Conservation (phyloP, 2,329 filamentous ascomycete species). For the Calonectria honghensis region DNA sequence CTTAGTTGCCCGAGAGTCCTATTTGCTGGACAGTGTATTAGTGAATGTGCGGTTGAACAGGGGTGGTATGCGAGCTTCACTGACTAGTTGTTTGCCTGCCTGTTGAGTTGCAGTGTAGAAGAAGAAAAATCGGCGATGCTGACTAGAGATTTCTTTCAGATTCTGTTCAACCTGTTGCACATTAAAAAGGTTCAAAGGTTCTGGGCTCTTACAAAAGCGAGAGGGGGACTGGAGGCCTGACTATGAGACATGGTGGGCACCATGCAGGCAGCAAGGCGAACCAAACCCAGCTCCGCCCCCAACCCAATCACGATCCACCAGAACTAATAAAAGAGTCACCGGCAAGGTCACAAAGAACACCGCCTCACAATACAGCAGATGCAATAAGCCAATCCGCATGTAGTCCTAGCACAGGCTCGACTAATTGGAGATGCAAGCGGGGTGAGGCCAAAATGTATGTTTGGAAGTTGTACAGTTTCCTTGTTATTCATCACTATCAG, state of each 20-base stretch:
- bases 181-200: not conserved
- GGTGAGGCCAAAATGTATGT: not conserved
- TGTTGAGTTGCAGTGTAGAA: conserved; percentile 24
- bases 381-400: not conserved
- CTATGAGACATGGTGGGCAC: conserved; percentile 18
- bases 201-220: not conserved
- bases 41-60: not conserved
- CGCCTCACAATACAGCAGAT: not conserved
- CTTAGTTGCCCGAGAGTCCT: not conserved
- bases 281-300: conserved; percentile 28
- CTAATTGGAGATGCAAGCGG: not conserved
- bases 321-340: conserved; percentile 6
- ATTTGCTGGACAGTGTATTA: not conserved
- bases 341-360: not conserved
- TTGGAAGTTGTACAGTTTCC: conserved; percentile 27
- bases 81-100: not conserved
- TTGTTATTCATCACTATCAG: conserved; percentile 7
- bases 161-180: not conserved
- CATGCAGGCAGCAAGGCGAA: conserved; percentile 38
- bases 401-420: not conserved
- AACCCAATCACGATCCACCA: conserved; percentile 26
- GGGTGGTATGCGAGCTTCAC: not conserved
- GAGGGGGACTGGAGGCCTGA: conserved; percentile 31
- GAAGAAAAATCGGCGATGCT: not conserved
- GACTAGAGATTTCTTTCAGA: not conserved